phyloP scores from a whole-genome alignment of 441 rosid genomes.

The Bruguiera hainesii region DNA sequence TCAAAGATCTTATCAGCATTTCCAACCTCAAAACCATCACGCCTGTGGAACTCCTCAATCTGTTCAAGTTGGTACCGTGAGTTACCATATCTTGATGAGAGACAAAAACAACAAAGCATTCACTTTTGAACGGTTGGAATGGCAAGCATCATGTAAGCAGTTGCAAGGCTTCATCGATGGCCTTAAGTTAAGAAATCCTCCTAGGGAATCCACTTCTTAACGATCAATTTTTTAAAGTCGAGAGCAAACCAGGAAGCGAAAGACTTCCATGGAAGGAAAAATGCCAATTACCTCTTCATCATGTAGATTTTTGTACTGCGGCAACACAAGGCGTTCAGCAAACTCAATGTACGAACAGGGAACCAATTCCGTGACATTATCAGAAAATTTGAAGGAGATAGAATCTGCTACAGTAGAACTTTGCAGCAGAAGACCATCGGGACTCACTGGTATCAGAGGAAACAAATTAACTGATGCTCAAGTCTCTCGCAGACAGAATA shows the following conservation, averaged over 20 bases:
- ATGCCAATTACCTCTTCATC: constrained; percentile 47
- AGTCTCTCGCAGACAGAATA: neutral
- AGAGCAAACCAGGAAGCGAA: neutral
- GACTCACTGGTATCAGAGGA: constrained; percentile 61
- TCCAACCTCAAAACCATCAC: constrained; percentile 83
- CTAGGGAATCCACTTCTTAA: too few relatives aligned
- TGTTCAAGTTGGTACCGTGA: constrained; percentile 21
- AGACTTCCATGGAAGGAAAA: neutral
- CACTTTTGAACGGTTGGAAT: too few relatives aligned
- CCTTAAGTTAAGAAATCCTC: neutral
- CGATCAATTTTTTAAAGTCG: neutral
- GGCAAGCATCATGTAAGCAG: neutral
- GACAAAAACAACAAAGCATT: too few relatives aligned
- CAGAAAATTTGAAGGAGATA: constrained; percentile 52
- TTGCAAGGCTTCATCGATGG: neutral
- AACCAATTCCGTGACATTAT: constrained; percentile 49
- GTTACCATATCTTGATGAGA: neutral
- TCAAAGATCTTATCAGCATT: constrained; percentile 85
- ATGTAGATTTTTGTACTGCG: constrained; percentile 49
- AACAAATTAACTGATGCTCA: neutral
- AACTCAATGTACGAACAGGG: constrained; percentile 83
- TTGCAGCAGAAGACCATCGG: constrained; percentile 86
- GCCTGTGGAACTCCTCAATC: constrained; percentile 72
- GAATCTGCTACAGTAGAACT: constrained; percentile 93
- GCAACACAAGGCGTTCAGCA: constrained; percentile 88